These are phyloP conservation scores for Candida cerambycidarum DNA, from an alignment of 805 yeast species.

Conservation along the genomic window DNA sequence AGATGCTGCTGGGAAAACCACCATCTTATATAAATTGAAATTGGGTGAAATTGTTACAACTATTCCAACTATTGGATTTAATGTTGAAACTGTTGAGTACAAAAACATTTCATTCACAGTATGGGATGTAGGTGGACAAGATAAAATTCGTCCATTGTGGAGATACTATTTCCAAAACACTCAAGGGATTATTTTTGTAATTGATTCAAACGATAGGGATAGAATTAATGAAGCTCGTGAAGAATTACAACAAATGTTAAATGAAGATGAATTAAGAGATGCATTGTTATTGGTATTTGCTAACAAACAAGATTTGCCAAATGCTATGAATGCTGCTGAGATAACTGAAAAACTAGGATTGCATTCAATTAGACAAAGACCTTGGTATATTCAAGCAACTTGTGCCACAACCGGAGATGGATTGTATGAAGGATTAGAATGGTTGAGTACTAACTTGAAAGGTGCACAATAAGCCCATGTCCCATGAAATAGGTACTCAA, in stretches of 20 bases:
- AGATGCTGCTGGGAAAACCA: constrained; percentile 45
- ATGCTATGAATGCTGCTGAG: constrained; percentile 46
- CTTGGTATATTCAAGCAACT: constrained; percentile 45
- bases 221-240: constrained; percentile 44
- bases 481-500: too few relatives aligned
- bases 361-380: constrained; percentile 43
- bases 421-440: constrained; percentile 38
- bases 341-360: constrained; percentile 44
- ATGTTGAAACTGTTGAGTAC: constrained; percentile 44
- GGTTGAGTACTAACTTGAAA: constrained; percentile 37
- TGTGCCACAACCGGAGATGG: constrained; percentile 44
- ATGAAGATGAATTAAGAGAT: constrained; percentile 44
- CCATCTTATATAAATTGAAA: constrained; percentile 43
- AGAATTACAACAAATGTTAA: constrained; percentile 45
- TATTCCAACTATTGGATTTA: constrained; percentile 44
- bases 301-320: constrained; percentile 45
- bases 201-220: constrained; percentile 44
- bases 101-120: constrained; percentile 44
- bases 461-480: constrained; percentile 5
- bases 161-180: constrained; percentile 46
- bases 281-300: constrained; percentile 42
- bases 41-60: constrained; percentile 45
- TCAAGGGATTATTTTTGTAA: constrained; percentile 43
- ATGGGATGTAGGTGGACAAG: constrained; percentile 48
- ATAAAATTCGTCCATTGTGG: constrained; percentile 45